A percentile compares a stretch with the other conserved stretches of the same genome.
Evolutionary conservation across 129 eudicot species (phyloP).

Genomic region (Apium graveolens): DNA sequence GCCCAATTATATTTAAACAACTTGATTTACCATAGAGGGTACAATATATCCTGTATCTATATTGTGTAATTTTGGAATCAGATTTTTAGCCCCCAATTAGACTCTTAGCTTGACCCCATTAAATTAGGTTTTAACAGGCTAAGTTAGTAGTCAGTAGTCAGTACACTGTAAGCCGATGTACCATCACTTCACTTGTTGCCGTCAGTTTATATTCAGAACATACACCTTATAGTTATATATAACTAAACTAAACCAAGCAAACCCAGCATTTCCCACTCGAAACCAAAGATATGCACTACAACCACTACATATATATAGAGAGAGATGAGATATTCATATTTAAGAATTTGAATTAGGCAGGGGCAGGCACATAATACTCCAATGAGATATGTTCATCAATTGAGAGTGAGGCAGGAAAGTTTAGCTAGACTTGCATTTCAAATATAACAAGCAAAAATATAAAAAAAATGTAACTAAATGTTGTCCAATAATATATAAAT

Average conservation of each 20-base stretch:
- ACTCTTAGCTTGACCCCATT: not conserved
- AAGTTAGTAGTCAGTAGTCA: too few species aligned
- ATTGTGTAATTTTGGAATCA: not conserved
- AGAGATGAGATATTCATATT: not conserved
- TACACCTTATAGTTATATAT: not conserved
- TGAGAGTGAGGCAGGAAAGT: not conserved
- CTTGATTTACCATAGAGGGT: not conserved
- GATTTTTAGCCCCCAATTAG: not conserved
- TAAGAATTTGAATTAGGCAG: not conserved
- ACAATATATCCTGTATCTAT: not conserved
- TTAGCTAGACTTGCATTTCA: not conserved
- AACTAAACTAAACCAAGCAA: too few species aligned
- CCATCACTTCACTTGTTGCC: not conserved
- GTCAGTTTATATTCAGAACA: not conserved
- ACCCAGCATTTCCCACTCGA: not conserved
- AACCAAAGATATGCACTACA: not conserved
- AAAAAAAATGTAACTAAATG: not conserved
- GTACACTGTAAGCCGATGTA: not conserved
- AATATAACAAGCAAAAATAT: not conserved
- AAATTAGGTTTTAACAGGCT: not conserved
- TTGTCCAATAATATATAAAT: not conserved
- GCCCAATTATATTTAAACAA: not conserved
- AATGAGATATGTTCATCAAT: not conserved
- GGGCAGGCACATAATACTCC: not conserved
- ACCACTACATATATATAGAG: not conserved